These are phyloP conservation scores for Telfairia occidentalis DNA, from an alignment of 331 rosid species.

Conservation along the genomic window DNA sequence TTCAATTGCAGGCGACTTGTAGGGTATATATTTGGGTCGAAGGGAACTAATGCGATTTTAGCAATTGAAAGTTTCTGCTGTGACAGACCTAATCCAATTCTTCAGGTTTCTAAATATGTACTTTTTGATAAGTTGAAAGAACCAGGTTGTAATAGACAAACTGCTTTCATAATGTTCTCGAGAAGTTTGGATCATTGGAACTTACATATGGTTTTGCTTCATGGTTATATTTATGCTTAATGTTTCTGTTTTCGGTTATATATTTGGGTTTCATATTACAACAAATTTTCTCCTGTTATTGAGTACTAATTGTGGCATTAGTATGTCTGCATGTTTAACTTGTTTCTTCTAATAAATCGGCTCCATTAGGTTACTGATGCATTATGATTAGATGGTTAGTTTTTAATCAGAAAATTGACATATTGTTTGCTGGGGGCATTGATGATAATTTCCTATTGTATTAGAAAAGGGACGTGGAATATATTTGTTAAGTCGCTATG, in stretches of 20 bases:
- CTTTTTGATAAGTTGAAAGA: background rate
- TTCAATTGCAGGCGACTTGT: conserved; percentile 47
- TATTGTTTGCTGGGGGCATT: background rate
- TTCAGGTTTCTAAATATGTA: conserved; percentile 44
- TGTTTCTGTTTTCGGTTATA: background rate
- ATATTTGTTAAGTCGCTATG: background rate
- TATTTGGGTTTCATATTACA: background rate
- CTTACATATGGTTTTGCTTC: background rate
- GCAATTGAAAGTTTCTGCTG: conserved; percentile 71
- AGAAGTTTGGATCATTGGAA: background rate
- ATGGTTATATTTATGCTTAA: background rate
- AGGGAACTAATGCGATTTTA: conserved; percentile 44
- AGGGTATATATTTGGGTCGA: conserved; percentile 52
- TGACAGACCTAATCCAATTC: conserved; percentile 81
- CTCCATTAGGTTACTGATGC: background rate
- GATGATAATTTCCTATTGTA: background rate
- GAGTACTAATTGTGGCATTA: background rate
- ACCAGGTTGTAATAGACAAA: background rate
- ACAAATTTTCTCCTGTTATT: background rate
- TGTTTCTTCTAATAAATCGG: background rate
- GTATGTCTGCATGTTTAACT: background rate
- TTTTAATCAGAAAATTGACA: background rate
- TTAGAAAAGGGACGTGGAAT: background rate
- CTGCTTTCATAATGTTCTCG: background rate
- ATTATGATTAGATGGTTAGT: background rate